Conservation (phyloP, 352 stramenopile genomes). For the Phytophthora crassamura region DNA sequence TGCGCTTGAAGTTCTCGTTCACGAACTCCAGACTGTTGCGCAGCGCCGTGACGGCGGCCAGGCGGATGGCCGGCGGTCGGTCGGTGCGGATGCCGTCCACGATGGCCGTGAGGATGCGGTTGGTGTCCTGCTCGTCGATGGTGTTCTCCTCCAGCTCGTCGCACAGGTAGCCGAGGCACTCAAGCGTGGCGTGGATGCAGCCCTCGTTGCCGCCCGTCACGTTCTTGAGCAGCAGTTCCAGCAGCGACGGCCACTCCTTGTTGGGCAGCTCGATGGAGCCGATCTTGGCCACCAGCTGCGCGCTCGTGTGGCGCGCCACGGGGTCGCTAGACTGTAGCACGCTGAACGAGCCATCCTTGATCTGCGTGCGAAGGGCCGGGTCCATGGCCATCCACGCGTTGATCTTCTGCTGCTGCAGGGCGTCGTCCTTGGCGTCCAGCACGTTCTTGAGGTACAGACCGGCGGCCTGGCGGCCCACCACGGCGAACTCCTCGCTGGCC, state of each 20-base stretch:
- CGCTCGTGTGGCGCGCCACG: slow-evolving; percentile 84
- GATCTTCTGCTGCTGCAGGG: slow-evolving; percentile 82
- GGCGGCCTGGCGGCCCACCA: slow-evolving; percentile 77
- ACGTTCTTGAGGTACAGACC: slow-evolving; percentile 91
- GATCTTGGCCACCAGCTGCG: slow-evolving; percentile 94
- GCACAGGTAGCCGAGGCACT: slow-evolving; percentile 87
- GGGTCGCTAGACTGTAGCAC: slow-evolving; percentile 71
- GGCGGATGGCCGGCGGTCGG: slow-evolving; percentile 87
- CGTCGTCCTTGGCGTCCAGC: slow-evolving; percentile 86
- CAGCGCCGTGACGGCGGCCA: slow-evolving; percentile 93
- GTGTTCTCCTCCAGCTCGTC: slow-evolving; percentile 80
- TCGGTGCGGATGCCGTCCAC: slow-evolving; percentile 95
- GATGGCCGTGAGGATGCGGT: slow-evolving; percentile 97
- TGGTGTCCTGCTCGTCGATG: slow-evolving; percentile 89
- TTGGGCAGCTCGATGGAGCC: slow-evolving; percentile 94
- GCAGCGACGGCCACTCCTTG: slow-evolving; percentile 94
- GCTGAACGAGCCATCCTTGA: slow-evolving; percentile 76
- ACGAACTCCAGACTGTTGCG: slow-evolving; percentile 97
- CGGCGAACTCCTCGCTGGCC: slow-evolving; percentile 77
- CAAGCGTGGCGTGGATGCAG: slow-evolving; percentile 92
- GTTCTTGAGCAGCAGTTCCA: slow-evolving; percentile 93
- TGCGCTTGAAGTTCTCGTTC: slow-evolving; percentile 96
- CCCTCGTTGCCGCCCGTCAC: slow-evolving; percentile 86
- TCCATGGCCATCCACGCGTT: slow-evolving; percentile 83
- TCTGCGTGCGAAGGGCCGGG: slow-evolving; percentile 66